A percentile compares a stretch with the other conserved stretches of the same genome.
Conservation (phyloP, 306 rosid species). For the Quercus rubra region DNA sequence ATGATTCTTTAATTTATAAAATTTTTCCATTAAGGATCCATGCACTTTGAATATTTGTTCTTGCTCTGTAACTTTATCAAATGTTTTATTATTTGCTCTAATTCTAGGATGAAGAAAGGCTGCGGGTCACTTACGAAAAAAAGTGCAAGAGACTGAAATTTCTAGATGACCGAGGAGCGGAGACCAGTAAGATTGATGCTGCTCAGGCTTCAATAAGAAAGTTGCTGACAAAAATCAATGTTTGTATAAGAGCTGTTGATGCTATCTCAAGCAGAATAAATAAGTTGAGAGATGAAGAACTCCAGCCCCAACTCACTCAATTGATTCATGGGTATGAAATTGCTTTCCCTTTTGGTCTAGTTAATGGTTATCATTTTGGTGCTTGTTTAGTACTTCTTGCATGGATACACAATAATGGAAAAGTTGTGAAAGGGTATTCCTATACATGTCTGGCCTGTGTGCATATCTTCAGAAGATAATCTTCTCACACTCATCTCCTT, state of each 20-base stretch:
- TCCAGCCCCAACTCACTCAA: conserved; percentile 84
- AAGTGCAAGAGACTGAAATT: conserved; percentile 71
- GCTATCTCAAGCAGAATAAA: conserved; percentile 73
- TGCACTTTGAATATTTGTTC: background rate
- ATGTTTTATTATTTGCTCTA: conserved; percentile 17
- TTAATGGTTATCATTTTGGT: conserved; percentile 14
- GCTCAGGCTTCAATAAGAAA: conserved; percentile 67
- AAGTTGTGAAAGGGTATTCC: background rate
- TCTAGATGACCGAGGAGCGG: conserved; percentile 87
- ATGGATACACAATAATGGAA: background rate
- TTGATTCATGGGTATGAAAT: conserved; percentile 82
- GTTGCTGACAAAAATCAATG: conserved; percentile 72
- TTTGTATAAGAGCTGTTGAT: conserved; percentile 78
- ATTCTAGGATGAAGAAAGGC: conserved; percentile 87
- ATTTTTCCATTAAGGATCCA: background rate
- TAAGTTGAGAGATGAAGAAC: conserved; percentile 83
- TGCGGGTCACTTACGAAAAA: conserved; percentile 74
- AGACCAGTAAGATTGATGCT: conserved; percentile 81
- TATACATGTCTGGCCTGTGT: background rate
- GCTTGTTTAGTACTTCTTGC: background rate
- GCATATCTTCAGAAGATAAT: background rate
- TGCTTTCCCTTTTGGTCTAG: conserved; percentile 20
- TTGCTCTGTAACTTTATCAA: conserved; percentile 16
- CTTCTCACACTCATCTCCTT: background rate
- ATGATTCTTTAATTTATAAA: background rate